A percentile compares a stretch with the other conserved stretches of the same genome.
Evolutionary conservation across 2,329 filamentous ascomycete species (phyloP).

Genomic region (Colletotrichum gigasporum): DNA sequence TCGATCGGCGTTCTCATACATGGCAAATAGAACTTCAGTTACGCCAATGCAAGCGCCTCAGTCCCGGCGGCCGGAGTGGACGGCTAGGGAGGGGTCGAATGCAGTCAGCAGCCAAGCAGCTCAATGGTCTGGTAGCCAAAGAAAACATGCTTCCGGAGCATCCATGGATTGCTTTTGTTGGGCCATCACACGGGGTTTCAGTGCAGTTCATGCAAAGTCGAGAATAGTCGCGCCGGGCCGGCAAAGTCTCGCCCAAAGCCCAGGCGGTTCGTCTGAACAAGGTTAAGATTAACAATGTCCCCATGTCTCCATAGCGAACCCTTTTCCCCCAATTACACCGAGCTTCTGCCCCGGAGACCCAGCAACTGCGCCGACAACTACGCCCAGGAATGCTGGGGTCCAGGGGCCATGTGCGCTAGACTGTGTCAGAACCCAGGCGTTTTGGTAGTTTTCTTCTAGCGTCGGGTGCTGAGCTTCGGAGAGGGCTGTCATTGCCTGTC

Average conservation of each 20-base stretch:
- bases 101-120: no score
- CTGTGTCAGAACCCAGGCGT: neutral
- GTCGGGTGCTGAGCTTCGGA: neutral
- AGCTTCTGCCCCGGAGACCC: neutral
- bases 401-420: neutral
- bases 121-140: no score
- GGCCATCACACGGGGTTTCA: no score
- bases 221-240: neutral
- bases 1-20: neutral
- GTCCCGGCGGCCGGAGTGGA: no score
- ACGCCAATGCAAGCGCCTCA: no score
- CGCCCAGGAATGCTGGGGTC: neutral
- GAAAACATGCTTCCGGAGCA: no score
- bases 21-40: no score
- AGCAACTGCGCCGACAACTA: neutral
- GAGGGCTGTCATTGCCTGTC: conserved; percentile 1
- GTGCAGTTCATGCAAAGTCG: neutral
- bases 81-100: no score
- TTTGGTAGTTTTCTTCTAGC: neutral
- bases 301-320: neutral
- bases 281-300: neutral
- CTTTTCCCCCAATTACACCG: neutral
- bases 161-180: neutral
- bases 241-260: neutral
- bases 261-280: conserved; percentile 8